Conservation (phyloP, 2,329 filamentous ascomycete genomes). For the Sclerotinia subarctica region DNA sequence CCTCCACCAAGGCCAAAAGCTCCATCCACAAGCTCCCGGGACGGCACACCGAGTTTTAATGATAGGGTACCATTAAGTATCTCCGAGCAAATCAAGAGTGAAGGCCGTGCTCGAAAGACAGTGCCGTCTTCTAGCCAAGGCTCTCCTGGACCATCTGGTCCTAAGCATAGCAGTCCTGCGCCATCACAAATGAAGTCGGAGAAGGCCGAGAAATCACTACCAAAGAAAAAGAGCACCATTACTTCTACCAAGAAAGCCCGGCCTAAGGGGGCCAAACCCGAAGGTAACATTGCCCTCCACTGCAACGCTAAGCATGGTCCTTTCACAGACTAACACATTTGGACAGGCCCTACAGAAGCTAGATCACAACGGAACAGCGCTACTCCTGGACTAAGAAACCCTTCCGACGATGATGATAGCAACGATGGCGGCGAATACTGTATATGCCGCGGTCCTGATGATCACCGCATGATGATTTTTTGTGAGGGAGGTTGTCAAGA, state of each 20-base stretch:
- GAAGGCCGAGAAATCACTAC: slow-evolving; percentile 29
- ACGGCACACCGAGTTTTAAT: slow-evolving; percentile 26
- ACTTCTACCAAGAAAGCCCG: slow-evolving; percentile 28
- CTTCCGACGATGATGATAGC: slow-evolving; percentile 32
- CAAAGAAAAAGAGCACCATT: slow-evolving; percentile 34
- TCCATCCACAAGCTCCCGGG: slow-evolving; percentile 28
- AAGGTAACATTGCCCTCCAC: slow-evolving; percentile 24
- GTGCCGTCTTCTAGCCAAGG: slow-evolving; percentile 32
- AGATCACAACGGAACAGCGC: slow-evolving; percentile 24
- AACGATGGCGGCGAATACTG: slow-evolving; percentile 39
- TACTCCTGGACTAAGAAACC: slow-evolving; percentile 21
- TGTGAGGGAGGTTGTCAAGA: slow-evolving; percentile 38
- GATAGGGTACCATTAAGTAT: slow-evolving; percentile 32
- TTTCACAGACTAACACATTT: not conserved
- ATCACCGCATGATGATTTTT: slow-evolving; percentile 39
- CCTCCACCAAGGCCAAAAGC: slow-evolving; percentile 29
- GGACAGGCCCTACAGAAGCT: slow-evolving; percentile 17
- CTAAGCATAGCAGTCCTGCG: slow-evolving; percentile 28
- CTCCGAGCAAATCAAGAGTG: slow-evolving; percentile 36
- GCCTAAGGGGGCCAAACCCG: slow-evolving; percentile 27
- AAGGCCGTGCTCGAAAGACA: slow-evolving; percentile 33
- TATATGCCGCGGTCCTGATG: slow-evolving; percentile 37
- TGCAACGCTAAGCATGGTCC: not conserved
- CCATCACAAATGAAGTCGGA: slow-evolving; percentile 19
- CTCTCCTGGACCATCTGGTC: slow-evolving; percentile 29